Percentiles rank a stretch among this genome's conserved stretches.
Evolutionary conservation across 169 alveolate genomes (phyloP).

Genomic region (Plasmodium billcollinsi): DNA sequence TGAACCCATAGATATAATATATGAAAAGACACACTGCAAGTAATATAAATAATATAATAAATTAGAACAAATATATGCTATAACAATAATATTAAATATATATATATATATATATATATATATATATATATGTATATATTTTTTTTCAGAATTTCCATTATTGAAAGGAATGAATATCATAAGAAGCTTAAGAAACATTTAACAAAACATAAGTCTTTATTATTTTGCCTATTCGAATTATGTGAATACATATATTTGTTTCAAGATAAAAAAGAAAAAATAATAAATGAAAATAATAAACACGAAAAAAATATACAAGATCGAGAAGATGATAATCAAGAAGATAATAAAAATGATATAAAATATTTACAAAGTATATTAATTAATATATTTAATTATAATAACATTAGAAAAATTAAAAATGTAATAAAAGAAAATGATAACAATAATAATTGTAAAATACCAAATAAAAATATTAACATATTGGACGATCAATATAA

Average conservation of each 20-base stretch:
- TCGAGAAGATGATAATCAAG: conserved; percentile 15
- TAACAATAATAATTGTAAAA: conserved; percentile 36
- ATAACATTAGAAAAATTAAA: conserved; percentile 37
- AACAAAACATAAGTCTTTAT: conserved; percentile 55
- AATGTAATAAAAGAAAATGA: conserved; percentile 48
- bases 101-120: conserved; percentile 3
- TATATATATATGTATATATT: background rate
- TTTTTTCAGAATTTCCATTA: conserved; percentile 36
- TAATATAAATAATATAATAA: conserved; percentile 1
- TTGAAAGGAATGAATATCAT: conserved; percentile 29
- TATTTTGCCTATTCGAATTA: conserved; percentile 66
- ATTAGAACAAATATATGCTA: background rate
- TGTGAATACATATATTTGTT: conserved; percentile 34
- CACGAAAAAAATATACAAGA: conserved; percentile 6
- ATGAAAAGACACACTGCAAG: conserved; percentile 46
- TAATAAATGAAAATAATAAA: conserved; percentile 22
- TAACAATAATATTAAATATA: background rate
- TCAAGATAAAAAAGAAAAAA: conserved; percentile 45
- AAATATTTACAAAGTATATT: conserved; percentile 33
- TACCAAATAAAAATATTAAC: background rate
- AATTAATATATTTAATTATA: conserved; percentile 39
- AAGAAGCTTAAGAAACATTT: conserved; percentile 25
- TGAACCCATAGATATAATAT: conserved; percentile 38
- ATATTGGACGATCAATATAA: conserved; percentile 23
- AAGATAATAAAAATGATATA: conserved; percentile 44